Conservation (phyloP, 108 stramenopile genomes). For the Cyclotella distinguenda region DNA sequence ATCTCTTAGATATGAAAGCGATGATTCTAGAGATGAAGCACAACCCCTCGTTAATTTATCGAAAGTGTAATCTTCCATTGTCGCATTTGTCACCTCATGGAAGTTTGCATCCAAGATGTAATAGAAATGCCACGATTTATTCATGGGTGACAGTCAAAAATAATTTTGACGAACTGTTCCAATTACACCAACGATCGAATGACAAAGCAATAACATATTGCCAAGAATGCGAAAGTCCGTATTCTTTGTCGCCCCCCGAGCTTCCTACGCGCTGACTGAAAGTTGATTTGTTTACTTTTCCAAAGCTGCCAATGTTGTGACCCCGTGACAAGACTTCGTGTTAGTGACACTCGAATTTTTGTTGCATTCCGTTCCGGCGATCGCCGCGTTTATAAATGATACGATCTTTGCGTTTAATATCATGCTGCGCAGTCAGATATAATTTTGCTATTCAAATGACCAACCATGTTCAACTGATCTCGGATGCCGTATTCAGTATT, state of each 20-base stretch:
- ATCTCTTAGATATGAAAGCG: not conserved
- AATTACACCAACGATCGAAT: not conserved
- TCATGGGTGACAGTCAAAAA: not conserved
- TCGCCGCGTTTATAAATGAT: no score
- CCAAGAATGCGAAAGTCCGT: slow-evolving; percentile 3
- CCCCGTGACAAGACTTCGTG: no score
- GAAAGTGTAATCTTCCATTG: slow-evolving; percentile 1
- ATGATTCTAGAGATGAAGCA: not conserved
- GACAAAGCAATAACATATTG: not conserved
- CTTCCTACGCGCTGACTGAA: not conserved
- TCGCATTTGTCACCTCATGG: not conserved
- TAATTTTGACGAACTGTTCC: not conserved
- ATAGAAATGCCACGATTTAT: not conserved
- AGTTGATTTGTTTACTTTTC: not conserved
- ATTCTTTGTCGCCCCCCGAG: not conserved
- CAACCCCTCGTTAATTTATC: not conserved
- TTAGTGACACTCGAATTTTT: no score
- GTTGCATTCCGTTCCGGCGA: no score
- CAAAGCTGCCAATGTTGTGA: not conserved
- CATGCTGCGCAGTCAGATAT: no score
- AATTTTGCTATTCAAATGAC: no score
- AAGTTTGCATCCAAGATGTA: not conserved
- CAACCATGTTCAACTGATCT: no score
- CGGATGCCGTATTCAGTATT: no score
- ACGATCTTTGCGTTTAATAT: no score